Percentiles rank a stretch among this genome's conserved stretches.
Conservation (phyloP, 1,284 basidiomycete species). For the Exobasidium rhododendri region DNA sequence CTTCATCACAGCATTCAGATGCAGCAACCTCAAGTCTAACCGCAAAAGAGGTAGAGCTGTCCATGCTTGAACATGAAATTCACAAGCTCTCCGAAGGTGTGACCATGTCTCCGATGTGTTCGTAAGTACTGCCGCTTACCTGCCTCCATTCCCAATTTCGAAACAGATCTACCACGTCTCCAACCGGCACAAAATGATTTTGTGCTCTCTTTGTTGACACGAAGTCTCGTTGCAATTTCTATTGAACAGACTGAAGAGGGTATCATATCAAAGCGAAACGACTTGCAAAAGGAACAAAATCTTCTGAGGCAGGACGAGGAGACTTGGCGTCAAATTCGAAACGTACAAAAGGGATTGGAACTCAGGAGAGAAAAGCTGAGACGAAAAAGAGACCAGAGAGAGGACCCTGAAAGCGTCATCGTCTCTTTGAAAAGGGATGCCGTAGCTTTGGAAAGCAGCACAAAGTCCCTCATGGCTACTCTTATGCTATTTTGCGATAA, state of each 20-base stretch:
- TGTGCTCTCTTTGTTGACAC: not conserved
- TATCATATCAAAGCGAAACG: not conserved
- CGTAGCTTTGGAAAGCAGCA: not conserved
- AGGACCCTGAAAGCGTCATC: not conserved
- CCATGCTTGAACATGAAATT: not conserved
- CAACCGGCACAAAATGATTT: not conserved
- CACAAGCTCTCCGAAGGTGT: not conserved
- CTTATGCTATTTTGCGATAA: not conserved
- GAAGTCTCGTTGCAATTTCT: not conserved
- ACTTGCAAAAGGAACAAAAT: not conserved
- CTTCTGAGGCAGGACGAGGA: not conserved
- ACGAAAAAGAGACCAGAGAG: not conserved
- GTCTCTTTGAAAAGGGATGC: not conserved
- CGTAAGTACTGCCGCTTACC: too few species aligned
- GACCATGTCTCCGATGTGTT: too few species aligned
- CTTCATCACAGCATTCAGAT: too few species aligned
- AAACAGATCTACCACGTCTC: not conserved
- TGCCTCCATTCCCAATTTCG: too few species aligned
- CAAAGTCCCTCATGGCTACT: not conserved
- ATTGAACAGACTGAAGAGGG: not conserved
- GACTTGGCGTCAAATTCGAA: not conserved
- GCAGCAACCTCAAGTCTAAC: not conserved
- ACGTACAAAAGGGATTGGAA: not conserved
- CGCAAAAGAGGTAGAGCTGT: not conserved
- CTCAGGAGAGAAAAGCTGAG: not conserved